Evolutionary conservation across 2,329 filamentous ascomycete species (phyloP).

Genomic region (Colletotrichum karsti): DNA sequence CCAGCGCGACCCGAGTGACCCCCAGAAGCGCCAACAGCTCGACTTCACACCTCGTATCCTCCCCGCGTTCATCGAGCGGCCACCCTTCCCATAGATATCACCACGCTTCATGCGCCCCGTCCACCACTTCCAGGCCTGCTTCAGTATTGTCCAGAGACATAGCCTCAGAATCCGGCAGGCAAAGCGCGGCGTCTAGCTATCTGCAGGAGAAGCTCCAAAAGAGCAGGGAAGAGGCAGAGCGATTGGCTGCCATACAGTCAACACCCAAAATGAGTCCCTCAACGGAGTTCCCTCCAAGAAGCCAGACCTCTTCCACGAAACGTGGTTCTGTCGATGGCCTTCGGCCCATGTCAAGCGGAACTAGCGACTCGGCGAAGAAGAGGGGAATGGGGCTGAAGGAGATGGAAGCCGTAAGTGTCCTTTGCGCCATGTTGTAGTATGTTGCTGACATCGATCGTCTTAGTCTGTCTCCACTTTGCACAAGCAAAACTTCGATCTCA

Average conservation of each 20-base stretch:
- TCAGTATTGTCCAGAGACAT: constrained; percentile 52
- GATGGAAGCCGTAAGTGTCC: constrained; percentile 66
- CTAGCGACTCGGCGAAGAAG: constrained; percentile 51
- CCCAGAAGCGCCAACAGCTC: constrained; percentile 52
- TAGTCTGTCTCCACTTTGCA: constrained; percentile 73
- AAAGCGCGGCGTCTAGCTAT: constrained; percentile 56
- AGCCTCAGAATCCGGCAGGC: constrained; percentile 49
- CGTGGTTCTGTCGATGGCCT: constrained; percentile 40
- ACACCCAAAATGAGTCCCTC: constrained; percentile 49
- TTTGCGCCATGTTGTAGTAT: neutral
- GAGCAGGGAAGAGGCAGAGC: constrained; percentile 58
- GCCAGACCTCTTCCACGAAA: constrained; percentile 50
- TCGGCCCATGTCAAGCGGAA: constrained; percentile 54
- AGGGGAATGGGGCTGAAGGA: constrained; percentile 71
- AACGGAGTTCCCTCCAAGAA: constrained; percentile 43
- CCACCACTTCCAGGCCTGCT: constrained; percentile 43
- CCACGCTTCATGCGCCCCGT: constrained; percentile 46
- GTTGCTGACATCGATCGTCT: constrained; percentile 11
- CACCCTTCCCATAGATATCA: constrained; percentile 50
- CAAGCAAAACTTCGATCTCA: constrained; percentile 82
- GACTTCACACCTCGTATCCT: constrained; percentile 47
- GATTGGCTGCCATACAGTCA: constrained; percentile 43
- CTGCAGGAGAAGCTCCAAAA: constrained; percentile 64
- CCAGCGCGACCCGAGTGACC: constrained; percentile 34
- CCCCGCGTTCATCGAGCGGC: constrained; percentile 43